Base-by-base conservation (phyloP, 148 eudicot species). In the Persicaria tinctoria region DNA sequence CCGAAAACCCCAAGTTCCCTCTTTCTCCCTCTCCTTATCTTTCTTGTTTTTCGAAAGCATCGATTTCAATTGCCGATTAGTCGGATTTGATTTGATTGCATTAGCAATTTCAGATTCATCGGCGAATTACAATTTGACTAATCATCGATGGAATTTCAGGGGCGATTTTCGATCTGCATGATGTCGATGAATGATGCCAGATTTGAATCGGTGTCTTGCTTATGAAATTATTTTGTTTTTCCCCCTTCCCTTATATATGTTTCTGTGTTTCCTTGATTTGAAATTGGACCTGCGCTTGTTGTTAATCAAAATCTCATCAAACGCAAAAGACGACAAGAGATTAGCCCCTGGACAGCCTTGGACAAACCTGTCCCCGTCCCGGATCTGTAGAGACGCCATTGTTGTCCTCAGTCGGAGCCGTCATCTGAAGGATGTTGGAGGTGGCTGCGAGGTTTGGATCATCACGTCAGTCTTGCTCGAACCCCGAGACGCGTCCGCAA, bases 1-100 rank as follows among this genome's bases (percentile, higher is more conserved):
- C 48, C 81, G 82, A 83, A 86, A 90, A 90, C 88, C 91, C 86
- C 75, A 76, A 76, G 66, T 73, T 66, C 41, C 76, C 51, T 74
- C 79, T 75, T 47, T 51, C 49, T 51, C 81, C 70, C 49, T 17
- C 47, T 72, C 48, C 46, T 64, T 13, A 57, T 51, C 68, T 68
- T 56, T 75, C 8, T 82, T 73, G 72, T 77, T 77, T 78, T 16
- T 13, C 32, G 68, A 32, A 32, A 62, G 45, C 51, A 44, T 77
- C 82, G 32, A 38, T 74, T 51, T 14, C 66, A 60, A 69, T 74
- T 75, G 70, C 79, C 71, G 64, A 51, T 38, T 50, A 8, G 17
- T n/a, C 18, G 51, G 46, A 56, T 56, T 54, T 45, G 68, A 74
- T 74, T 44, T 9, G 16, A 27, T 27, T 27, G 32, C 0, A 27